A percentile compares a stretch with the other conserved stretches of the same genome.
Evolutionary conservation across 129 eudicot genomes (phyloP).

Genomic region (Pittosporum tobira): DNA sequence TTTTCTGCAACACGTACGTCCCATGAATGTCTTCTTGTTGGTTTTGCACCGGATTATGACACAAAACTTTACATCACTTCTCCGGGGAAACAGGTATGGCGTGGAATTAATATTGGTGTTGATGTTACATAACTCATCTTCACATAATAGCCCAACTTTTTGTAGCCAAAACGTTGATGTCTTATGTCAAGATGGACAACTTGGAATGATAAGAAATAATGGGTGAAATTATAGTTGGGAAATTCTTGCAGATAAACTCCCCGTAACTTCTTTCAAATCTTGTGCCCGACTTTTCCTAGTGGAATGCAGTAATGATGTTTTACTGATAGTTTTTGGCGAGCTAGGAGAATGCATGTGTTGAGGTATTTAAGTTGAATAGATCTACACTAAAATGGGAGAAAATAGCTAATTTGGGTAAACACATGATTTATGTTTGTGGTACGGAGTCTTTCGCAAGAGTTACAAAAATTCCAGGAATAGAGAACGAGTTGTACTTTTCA

Average conservation of each 20-base stretch:
- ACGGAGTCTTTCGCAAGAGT: constrained; percentile 2
- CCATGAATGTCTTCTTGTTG: constrained; percentile 1
- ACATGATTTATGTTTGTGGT: constrained; percentile 12
- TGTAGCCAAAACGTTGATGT: not conserved
- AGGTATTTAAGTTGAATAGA: constrained; percentile 15
- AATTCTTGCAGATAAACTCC: not conserved
- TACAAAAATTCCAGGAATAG: constrained; percentile 7
- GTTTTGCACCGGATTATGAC: not conserved
- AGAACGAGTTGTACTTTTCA: constrained; percentile 23
- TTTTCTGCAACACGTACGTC: constrained; percentile 8
- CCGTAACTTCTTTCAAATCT: not conserved
- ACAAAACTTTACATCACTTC: not conserved
- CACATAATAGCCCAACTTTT: not conserved
- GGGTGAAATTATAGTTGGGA: not conserved
- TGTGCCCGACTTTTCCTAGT: not conserved
- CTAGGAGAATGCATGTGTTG: constrained; percentile 7
- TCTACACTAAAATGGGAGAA: constrained; percentile 11
- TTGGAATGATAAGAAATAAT: not conserved
- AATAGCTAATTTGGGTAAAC: constrained; percentile 9
- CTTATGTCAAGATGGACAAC: not conserved
- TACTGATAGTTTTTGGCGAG: constrained; percentile 1
- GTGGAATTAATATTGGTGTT: not conserved
- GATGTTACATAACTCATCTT: no score
- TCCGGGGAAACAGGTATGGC: not conserved
- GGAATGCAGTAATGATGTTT: constrained; percentile 1